phyloP scores from a whole-genome alignment of 2,329 filamentous ascomycete species.

The Ascosphaera aggregata region DNA sequence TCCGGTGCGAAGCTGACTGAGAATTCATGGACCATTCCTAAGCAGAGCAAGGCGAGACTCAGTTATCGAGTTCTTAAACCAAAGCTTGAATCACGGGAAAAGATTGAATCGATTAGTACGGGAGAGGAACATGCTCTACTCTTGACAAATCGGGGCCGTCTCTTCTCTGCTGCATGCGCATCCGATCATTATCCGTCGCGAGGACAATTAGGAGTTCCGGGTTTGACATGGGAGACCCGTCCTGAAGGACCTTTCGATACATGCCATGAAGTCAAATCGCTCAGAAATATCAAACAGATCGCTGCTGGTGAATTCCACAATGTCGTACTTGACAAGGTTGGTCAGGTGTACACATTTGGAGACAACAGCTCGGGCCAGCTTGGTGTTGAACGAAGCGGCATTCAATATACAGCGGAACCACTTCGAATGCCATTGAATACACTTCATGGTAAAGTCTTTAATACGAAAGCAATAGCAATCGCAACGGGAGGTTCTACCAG shows the following conservation, averaged over 20 bases:
- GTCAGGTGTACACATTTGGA: constrained; percentile 65
- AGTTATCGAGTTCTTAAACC: constrained; percentile 55
- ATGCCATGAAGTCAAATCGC: constrained; percentile 51
- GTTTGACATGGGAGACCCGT: constrained; percentile 54
- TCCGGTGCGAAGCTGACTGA: constrained; percentile 40
- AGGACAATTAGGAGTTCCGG: constrained; percentile 73
- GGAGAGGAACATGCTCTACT: constrained; percentile 74
- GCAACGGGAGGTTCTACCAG: constrained; percentile 71
- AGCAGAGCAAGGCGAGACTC: constrained; percentile 33
- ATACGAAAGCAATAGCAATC: constrained; percentile 48
- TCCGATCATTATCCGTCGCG: constrained; percentile 53
- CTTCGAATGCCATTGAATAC: constrained; percentile 44
- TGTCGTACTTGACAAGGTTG: constrained; percentile 49
- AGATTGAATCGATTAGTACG: constrained; percentile 46
- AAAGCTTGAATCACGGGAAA: constrained; percentile 44
- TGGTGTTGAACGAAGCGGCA: constrained; percentile 47
- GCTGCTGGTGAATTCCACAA: constrained; percentile 78
- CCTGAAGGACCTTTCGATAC: constrained; percentile 59
- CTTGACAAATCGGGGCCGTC: constrained; percentile 59
- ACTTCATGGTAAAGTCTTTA: constrained; percentile 45
- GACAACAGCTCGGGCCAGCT: constrained; percentile 85
- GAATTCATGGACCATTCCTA: constrained; percentile 51
- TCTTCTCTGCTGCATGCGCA: constrained; percentile 74
- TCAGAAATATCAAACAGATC: constrained; percentile 48
- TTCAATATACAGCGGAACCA: constrained; percentile 43